These are phyloP conservation scores for Aspergillus fumigatiaffinis DNA, from an alignment of 2,329 filamentous ascomycete species.

Conservation along the genomic window DNA sequence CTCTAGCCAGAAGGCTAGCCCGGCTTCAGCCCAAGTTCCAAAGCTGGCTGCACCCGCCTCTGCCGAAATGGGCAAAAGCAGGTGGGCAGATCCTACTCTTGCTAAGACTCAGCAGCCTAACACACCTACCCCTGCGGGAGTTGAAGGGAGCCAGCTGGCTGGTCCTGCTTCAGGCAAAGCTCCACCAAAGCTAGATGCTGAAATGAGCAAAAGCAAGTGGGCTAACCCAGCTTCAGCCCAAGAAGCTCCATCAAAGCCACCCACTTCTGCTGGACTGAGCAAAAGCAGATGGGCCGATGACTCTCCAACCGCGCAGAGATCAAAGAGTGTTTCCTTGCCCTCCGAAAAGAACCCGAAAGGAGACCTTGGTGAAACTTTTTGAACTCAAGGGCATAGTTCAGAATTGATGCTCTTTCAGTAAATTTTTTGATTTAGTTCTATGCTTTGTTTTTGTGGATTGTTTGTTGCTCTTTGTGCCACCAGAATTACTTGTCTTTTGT, in stretches of 20 bases:
- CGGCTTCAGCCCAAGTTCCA: neutral
- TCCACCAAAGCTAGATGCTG: no score
- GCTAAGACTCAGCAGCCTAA: no score
- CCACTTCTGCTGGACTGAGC: no score
- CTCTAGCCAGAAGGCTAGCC: neutral
- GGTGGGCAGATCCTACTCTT: neutral
- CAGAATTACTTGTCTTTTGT: neutral
- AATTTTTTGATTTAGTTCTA: neutral
- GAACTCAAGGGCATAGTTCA: neutral
- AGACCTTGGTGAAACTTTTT: neutral
- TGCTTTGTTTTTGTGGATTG: neutral
- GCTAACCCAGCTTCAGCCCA: no score
- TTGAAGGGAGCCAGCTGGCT: no score
- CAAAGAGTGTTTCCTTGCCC: neutral
- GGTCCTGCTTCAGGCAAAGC: no score
- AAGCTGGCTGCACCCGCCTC: no score
- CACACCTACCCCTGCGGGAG: no score
- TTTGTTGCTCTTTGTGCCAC: neutral
- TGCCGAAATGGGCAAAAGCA: neutral
- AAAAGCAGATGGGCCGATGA: neutral
- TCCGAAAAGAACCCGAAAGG: neutral
- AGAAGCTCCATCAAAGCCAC: no score
- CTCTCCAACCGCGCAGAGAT: neutral
- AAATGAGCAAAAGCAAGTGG: no score
- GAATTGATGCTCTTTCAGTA: neutral